These are phyloP conservation scores for Ilyonectria mors-panacis DNA, from an alignment of 2,329 filamentous ascomycete species.

Conservation along the genomic window DNA sequence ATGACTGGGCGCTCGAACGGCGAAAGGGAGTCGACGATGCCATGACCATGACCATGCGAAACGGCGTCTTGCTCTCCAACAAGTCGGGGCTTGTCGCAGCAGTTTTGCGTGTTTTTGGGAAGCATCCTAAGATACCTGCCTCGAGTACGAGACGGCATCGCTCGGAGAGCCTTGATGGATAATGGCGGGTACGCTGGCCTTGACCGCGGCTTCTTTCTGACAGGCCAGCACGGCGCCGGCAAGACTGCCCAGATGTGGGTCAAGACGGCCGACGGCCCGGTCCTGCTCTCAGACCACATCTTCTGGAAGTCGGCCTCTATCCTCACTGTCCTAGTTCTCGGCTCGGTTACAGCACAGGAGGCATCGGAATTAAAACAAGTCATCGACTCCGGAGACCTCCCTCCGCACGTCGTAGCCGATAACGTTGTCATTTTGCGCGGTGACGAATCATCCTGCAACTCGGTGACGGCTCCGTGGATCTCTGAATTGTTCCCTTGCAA, in stretches of 20 bases:
- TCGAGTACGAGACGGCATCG: not conserved
- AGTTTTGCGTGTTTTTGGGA: slow-evolving; percentile 50
- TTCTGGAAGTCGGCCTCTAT: not conserved
- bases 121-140: not conserved
- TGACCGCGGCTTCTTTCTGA: not conserved
- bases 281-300: not conserved
- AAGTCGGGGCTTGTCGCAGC: not conserved
- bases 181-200: too few relatives aligned
- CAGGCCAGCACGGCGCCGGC: not conserved
- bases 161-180: too few relatives aligned
- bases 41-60: not conserved
- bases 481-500: not conserved
- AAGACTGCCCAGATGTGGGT: not conserved
- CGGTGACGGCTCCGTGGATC: not conserved
- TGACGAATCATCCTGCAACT: not conserved
- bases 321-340: not conserved
- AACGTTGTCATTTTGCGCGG: not conserved
- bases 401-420: not conserved
- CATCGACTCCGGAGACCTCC: not conserved
- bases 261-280: not conserved
- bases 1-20: not conserved
- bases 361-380: not conserved
- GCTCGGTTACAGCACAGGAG: not conserved
- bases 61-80: not conserved
- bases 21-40: not conserved